Evolutionary conservation across 176 grass and related monocot species (phyloP).

Genomic region (Oropetium thomaeum): DNA sequence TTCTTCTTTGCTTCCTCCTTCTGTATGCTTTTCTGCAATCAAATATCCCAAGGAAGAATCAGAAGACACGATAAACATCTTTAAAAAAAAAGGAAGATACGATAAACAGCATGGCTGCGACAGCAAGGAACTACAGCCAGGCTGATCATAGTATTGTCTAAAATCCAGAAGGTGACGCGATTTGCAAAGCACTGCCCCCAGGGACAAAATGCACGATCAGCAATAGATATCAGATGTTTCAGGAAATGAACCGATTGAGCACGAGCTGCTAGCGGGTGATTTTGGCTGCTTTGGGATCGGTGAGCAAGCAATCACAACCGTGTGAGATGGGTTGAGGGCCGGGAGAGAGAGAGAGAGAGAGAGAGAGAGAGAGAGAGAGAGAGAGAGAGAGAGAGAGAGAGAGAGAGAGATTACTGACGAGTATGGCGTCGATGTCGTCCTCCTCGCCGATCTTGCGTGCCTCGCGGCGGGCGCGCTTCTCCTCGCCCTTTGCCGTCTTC

Average conservation of each 20-base stretch:
- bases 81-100: too few species aligned
- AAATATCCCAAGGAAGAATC: neutral
- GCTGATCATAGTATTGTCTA: neutral
- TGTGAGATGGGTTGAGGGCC: neutral
- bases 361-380: too few species aligned
- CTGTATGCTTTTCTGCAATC: conserved; percentile 70
- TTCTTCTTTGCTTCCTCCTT: conserved; percentile 99
- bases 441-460: conserved; percentile 69
- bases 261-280: neutral
- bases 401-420: conserved; percentile 39
- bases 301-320: neutral
- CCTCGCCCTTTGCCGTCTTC: conserved; percentile 85
- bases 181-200: neutral
- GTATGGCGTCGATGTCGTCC: conserved; percentile 95
- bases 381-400: neutral
- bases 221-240: neutral
- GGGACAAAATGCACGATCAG: neutral
- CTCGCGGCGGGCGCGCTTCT: conserved; percentile 82
- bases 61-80: conserved; percentile 17
- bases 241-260: neutral
- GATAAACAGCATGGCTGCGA: neutral
- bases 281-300: neutral
- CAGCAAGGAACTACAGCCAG: neutral
- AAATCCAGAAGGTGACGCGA: neutral
- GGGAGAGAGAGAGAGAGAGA: neutral